phyloP scores from a whole-genome alignment of 1,284 basidiomycete species.

The Ustilago xerochloae region DNA sequence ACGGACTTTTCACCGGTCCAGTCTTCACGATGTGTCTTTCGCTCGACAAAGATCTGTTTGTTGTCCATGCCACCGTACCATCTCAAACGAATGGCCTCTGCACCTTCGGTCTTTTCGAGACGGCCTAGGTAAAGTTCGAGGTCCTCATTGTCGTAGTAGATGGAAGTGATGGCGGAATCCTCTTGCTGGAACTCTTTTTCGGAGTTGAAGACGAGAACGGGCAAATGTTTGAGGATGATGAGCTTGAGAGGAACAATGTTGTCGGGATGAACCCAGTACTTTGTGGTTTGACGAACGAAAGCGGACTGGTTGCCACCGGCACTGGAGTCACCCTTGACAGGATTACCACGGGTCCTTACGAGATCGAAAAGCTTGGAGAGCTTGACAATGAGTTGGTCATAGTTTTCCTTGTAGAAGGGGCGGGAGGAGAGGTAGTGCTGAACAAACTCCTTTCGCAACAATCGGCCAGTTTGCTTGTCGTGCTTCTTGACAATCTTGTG shows the following conservation, averaged over 20 bases:
- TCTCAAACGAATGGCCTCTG: constrained; percentile 92
- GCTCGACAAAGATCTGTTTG: constrained; percentile 91
- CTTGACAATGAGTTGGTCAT: constrained; percentile 91
- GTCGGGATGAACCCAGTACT: constrained; percentile 88
- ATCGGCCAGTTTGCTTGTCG: constrained; percentile 76
- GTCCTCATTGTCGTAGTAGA: constrained; percentile 94
- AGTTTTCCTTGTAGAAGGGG: constrained; percentile 87
- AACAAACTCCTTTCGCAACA: constrained; percentile 75
- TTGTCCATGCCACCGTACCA: constrained; percentile 93
- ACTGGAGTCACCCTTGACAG: constrained; percentile 89
- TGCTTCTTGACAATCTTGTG: constrained; percentile 99
- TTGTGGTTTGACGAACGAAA: constrained; percentile 96
- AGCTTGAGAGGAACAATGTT: constrained; percentile 94
- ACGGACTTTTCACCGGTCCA: constrained; percentile 99
- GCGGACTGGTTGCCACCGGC: constrained; percentile 96
- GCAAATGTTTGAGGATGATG: constrained; percentile 87
- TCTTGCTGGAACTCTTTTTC: constrained; percentile 91
- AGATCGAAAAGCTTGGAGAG: constrained; percentile 95
- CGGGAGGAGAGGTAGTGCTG: constrained; percentile 92
- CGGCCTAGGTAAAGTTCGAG: constrained; percentile 97
- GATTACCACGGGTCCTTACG: constrained; percentile 93
- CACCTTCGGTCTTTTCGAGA: constrained; percentile 97
- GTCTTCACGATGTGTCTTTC: constrained; percentile 98
- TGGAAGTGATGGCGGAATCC: constrained; percentile 85
- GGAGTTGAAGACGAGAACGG: constrained; percentile 83